Evolutionary conservation across 148 eudicot species (phyloP).

Genomic region (Diospyros lotus): DNA sequence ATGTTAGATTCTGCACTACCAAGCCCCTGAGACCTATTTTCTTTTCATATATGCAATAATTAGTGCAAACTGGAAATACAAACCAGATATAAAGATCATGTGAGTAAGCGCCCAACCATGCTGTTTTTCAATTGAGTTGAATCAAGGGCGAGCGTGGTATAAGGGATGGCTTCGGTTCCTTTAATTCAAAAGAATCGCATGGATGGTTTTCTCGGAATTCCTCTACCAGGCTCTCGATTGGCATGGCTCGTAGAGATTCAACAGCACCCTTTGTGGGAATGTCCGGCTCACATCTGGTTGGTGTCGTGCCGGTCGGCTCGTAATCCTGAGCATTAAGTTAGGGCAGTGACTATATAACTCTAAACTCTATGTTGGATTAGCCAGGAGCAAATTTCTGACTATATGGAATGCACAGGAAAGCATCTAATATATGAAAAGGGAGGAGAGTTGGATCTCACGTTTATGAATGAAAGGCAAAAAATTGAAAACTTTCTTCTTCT

Average conservation of each 20-base stretch:
- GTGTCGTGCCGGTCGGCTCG: slow-evolving; percentile 88
- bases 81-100: no score
- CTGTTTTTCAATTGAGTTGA: slow-evolving; percentile 42
- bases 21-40: no score
- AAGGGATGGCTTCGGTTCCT: slow-evolving; percentile 58
- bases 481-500: not conserved
- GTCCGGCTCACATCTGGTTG: slow-evolving; percentile 63
- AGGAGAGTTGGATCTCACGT: no score
- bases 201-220: slow-evolving; percentile 86
- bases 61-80: no score
- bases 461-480: no score
- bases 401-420: not conserved
- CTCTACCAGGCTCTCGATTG: slow-evolving; percentile 74
- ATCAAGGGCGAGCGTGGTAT: slow-evolving; percentile 80
- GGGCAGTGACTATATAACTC: not conserved
- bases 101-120: no score
- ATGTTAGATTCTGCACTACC: no score
- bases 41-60: no score
- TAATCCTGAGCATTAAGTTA: slow-evolving; percentile 51
- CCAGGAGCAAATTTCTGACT: not conserved
- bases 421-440: no score
- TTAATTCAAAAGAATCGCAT: slow-evolving; percentile 55
- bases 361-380: not conserved
- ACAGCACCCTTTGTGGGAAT: slow-evolving; percentile 74
- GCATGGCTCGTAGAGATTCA: slow-evolving; percentile 78